Percentiles rank a stretch among this genome's conserved stretches.
phyloP scores from a whole-genome alignment of 371 early-diverging fungal species.

The Syncephalastrum racemosum region DNA sequence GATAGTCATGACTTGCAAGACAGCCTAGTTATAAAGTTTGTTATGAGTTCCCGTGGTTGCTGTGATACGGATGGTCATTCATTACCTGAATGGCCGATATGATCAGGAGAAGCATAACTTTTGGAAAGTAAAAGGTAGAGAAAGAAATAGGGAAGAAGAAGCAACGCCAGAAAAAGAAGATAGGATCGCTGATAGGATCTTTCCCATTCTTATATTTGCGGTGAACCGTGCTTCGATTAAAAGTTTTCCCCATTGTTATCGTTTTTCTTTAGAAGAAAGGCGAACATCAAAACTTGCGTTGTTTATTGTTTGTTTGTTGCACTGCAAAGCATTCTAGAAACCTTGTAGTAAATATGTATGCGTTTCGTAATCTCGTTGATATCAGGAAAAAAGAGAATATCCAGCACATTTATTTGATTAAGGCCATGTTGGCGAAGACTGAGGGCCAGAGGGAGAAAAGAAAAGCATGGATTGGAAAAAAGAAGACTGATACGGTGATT shows the following conservation, averaged over 20 bases:
- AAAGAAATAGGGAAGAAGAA: slow-evolving; percentile 3
- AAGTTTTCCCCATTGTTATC: background rate
- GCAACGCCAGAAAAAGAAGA: background rate
- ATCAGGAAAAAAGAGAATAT: too few relatives aligned
- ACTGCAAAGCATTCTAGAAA: slow-evolving; percentile 1
- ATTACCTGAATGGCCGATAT: slow-evolving; percentile 21
- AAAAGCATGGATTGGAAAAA: slow-evolving; percentile 5
- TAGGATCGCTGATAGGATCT: too few relatives aligned
- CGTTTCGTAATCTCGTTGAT: background rate
- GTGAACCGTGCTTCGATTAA: background rate
- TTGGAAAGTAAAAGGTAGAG: slow-evolving; percentile 2
- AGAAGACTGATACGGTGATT: slow-evolving; percentile 13
- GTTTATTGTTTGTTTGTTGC: background rate
- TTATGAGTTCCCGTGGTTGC: too few relatives aligned
- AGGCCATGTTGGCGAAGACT: too few relatives aligned
- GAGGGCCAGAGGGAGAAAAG: slow-evolving; percentile 3
- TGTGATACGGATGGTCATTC: background rate
- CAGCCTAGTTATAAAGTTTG: slow-evolving; percentile 35
- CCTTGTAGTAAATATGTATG: background rate
- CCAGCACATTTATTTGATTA: too few relatives aligned
- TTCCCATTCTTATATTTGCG: too few relatives aligned
- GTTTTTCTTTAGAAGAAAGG: background rate
- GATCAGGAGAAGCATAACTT: slow-evolving; percentile 14
- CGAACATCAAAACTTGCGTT: background rate
- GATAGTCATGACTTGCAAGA: slow-evolving; percentile 60